Conservation (phyloP, 1,139 yeast species). For the Hemisphaericaspora lyxosophila region DNA sequence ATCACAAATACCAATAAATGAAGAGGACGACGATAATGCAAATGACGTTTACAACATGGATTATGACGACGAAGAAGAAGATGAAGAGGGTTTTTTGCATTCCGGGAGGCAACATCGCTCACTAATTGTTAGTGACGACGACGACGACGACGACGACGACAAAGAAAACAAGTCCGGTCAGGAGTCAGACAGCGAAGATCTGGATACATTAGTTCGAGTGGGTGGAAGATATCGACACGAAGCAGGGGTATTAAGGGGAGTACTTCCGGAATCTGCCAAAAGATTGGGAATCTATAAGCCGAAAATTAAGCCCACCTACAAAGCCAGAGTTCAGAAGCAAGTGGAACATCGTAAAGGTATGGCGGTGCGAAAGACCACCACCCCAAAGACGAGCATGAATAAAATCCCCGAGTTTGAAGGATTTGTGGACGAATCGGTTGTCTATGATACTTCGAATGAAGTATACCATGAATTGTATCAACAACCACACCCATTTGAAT, state of each 20-base stretch:
- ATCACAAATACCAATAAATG: slow-evolving; percentile 1
- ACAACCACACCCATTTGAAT: slow-evolving; percentile 1
- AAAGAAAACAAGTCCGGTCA: slow-evolving; percentile 9
- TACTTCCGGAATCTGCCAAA: slow-evolving; percentile 42
- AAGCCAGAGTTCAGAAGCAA: slow-evolving; percentile 5
- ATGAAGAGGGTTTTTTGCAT: too few species aligned
- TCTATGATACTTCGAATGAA: slow-evolving; percentile 12
- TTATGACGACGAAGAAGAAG: slow-evolving; percentile 11
- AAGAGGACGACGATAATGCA: slow-evolving; percentile 3
- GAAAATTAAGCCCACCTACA: slow-evolving; percentile 4
- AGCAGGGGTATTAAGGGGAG: slow-evolving; percentile 32
- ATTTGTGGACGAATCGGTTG: slow-evolving; percentile 13
- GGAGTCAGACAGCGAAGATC: slow-evolving; percentile 11
- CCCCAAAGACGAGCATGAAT: neutral
- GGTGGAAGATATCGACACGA: slow-evolving; percentile 35
- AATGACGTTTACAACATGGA: slow-evolving; percentile 14
- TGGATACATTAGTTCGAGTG: slow-evolving; percentile 25
- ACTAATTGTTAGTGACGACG: slow-evolving; percentile 11
- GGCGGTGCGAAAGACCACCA: slow-evolving; percentile 28
- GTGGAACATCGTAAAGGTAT: slow-evolving; percentile 34
- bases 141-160: too few species aligned
- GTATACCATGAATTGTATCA: slow-evolving; percentile 11
- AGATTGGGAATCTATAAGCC: slow-evolving; percentile 28
- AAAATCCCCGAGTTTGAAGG: slow-evolving; percentile 7
- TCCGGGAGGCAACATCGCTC: slow-evolving; percentile 9